Conservation (phyloP, 768 basidiomycete species). For the Boletus sp. region DNA sequence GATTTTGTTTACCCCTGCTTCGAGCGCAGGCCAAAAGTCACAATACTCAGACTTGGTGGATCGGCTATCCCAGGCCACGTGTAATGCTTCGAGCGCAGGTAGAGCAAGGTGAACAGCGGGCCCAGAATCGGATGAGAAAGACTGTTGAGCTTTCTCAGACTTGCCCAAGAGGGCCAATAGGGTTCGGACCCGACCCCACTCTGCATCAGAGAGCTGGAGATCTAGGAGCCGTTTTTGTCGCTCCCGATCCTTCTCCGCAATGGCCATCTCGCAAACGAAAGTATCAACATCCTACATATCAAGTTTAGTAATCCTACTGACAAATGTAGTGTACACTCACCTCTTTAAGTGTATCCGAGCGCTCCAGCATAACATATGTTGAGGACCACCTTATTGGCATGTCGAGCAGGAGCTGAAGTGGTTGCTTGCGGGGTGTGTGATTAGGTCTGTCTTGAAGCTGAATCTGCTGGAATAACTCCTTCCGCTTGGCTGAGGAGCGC, state of each 20-base stretch:
- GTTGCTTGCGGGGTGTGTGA: not conserved
- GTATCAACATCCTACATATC: not conserved
- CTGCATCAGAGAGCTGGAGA: not conserved
- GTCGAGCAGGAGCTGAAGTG: not conserved
- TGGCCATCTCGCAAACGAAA: not conserved
- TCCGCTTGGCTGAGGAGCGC: not conserved
- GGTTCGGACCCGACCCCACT: not conserved
- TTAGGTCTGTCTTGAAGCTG: not conserved
- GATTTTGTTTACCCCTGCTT: not conserved
- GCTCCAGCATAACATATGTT: not conserved
- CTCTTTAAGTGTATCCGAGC: not conserved
- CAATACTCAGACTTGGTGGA: not conserved
- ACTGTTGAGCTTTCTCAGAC: not conserved
- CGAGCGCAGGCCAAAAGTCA: not conserved
- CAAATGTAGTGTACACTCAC: not conserved
- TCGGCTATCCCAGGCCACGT: not conserved
- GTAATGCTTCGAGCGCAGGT: not conserved
- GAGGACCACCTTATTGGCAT: not conserved
- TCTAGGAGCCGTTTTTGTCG: not conserved
- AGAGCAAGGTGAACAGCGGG: not conserved
- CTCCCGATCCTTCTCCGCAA: not conserved
- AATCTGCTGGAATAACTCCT: not conserved
- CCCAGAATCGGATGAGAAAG: not conserved
- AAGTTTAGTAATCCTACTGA: not conserved
- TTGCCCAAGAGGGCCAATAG: not conserved